Conservation (phyloP, 768 basidiomycete species). For the Cubamyces lactineus region DNA sequence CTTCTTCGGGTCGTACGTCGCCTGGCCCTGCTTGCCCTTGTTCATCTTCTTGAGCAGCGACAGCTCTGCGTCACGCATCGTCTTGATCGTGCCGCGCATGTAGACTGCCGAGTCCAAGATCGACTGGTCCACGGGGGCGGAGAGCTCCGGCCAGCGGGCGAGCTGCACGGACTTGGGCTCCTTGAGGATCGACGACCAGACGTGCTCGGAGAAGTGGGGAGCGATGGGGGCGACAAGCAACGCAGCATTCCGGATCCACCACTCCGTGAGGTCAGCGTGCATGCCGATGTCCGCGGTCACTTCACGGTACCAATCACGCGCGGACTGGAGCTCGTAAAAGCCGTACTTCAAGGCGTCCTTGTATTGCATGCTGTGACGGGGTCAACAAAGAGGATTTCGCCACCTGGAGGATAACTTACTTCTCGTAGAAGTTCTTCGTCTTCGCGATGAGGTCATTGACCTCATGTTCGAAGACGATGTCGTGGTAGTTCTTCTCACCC, state of each 20-base stretch:
- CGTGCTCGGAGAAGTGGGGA: conserved; percentile 92
- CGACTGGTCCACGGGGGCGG: conserved; percentile 59
- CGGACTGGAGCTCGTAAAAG: conserved; percentile 92
- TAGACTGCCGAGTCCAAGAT: conserved; percentile 77
- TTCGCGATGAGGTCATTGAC: conserved; percentile 83
- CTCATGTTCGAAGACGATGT: conserved; percentile 89
- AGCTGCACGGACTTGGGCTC: conserved; percentile 77
- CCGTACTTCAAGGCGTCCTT: conserved; percentile 95
- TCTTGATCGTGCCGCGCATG: conserved; percentile 91
- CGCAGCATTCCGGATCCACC: conserved; percentile 83
- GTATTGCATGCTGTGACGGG: conserved; percentile 75
- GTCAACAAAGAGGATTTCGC: not conserved
- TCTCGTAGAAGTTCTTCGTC: conserved; percentile 79
- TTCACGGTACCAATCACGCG: conserved; percentile 95
- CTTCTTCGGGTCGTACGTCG: conserved; percentile 81
- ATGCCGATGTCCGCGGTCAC: conserved; percentile 88
- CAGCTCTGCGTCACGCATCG: conserved; percentile 86
- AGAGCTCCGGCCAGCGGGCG: conserved; percentile 80
- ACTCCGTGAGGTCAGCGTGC: conserved; percentile 84
- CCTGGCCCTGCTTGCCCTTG: conserved; percentile 66
- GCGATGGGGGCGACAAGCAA: conserved; percentile 86
- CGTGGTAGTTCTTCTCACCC: conserved; percentile 81
- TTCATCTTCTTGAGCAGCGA: conserved; percentile 75
- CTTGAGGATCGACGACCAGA: conserved; percentile 78
- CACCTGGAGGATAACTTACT: conserved; percentile 51